Conservation (phyloP, 2,329 filamentous ascomycete species). For the Diaporthe aspalathi region DNA sequence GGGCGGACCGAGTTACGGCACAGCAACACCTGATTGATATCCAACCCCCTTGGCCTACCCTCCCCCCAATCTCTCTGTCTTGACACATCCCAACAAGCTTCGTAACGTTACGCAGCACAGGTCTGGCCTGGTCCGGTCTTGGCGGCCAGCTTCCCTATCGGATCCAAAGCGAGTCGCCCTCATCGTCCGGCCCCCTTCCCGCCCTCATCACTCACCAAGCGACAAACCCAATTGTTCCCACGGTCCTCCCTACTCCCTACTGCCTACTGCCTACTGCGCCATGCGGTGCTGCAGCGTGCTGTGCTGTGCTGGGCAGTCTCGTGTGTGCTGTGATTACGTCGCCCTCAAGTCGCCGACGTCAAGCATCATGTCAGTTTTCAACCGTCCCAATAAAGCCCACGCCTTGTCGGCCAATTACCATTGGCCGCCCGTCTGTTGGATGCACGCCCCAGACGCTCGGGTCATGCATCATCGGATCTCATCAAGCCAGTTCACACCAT, state of each 20-base stretch:
- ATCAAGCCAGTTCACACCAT: slow-evolving; percentile 18
- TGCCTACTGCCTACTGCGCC: not conserved
- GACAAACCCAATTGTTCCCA: not conserved
- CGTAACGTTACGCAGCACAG: slow-evolving; percentile 30
- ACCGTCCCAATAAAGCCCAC: not conserved
- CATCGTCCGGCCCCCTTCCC: too few relatives aligned
- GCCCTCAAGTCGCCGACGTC: not conserved
- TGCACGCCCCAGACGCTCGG: slow-evolving; percentile 17
- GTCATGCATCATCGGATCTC: slow-evolving; percentile 28
- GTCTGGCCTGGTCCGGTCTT: slow-evolving; percentile 16
- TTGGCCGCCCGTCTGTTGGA: not conserved
- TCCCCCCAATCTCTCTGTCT: slow-evolving; percentile 5
- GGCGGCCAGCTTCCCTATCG: slow-evolving; percentile 18
- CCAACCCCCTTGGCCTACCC: not conserved
- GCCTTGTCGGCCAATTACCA: slow-evolving; percentile 39
- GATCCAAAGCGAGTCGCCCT: slow-evolving; percentile 9
- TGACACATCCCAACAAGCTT: slow-evolving; percentile 25
- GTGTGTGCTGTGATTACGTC: not conserved
- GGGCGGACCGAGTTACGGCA: not conserved
- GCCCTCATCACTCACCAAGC: slow-evolving; percentile 1
- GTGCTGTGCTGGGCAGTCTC: not conserved
- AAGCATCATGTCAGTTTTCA: slow-evolving; percentile 3
- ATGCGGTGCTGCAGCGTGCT: not conserved
- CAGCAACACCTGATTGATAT: slow-evolving; percentile 2
- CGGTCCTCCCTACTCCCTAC: too few relatives aligned